phyloP scores from a whole-genome alignment of 495 filamentous ascomycete species.

The Penicillium arizonense region DNA sequence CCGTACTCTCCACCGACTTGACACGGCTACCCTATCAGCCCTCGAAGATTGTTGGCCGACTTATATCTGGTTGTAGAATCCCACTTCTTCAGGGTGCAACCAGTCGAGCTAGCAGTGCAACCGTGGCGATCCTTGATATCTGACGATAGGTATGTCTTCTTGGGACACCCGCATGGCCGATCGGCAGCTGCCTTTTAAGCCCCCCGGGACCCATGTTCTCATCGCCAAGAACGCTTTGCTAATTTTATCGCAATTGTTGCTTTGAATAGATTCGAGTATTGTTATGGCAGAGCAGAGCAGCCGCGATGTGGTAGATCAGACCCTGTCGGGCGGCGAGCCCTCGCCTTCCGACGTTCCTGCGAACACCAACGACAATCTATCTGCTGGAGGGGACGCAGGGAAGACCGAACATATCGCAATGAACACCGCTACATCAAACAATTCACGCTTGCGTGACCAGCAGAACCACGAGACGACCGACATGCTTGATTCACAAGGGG shows the following conservation, averaged over 20 bases:
- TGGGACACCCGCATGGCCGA: slow-evolving; percentile 22
- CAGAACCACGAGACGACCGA: slow-evolving; percentile 26
- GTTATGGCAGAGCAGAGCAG: slow-evolving; percentile 78
- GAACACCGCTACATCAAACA: slow-evolving; percentile 18
- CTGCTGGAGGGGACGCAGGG: slow-evolving; percentile 58
- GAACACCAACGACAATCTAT: slow-evolving; percentile 53
- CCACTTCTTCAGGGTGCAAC: slow-evolving; percentile 40
- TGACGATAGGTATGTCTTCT: slow-evolving; percentile 51
- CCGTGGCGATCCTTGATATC: slow-evolving; percentile 49
- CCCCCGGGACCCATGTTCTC: slow-evolving; percentile 11
- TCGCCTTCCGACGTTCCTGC: slow-evolving; percentile 73
- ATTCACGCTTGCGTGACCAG: slow-evolving; percentile 28
- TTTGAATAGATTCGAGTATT: slow-evolving; percentile 57
- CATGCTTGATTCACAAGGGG: slow-evolving; percentile 12
- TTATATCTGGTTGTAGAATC: slow-evolving; percentile 34
- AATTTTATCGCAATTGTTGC: slow-evolving; percentile 29
- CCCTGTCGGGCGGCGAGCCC: slow-evolving; percentile 69
- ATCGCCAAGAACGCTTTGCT: slow-evolving; percentile 7
- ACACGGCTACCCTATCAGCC: slow-evolving; percentile 22
- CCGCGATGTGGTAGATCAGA: slow-evolving; percentile 79
- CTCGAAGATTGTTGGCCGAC: slow-evolving; percentile 20
- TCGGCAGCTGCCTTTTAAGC: slow-evolving; percentile 15
- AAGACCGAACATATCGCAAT: slow-evolving; percentile 42
- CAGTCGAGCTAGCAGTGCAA: slow-evolving; percentile 39
- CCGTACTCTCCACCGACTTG: slow-evolving; percentile 11